A percentile compares a stretch with the other conserved stretches of the same genome.
phyloP scores from a whole-genome alignment of 2,329 filamentous ascomycete species.

The Onygenales sp. region DNA sequence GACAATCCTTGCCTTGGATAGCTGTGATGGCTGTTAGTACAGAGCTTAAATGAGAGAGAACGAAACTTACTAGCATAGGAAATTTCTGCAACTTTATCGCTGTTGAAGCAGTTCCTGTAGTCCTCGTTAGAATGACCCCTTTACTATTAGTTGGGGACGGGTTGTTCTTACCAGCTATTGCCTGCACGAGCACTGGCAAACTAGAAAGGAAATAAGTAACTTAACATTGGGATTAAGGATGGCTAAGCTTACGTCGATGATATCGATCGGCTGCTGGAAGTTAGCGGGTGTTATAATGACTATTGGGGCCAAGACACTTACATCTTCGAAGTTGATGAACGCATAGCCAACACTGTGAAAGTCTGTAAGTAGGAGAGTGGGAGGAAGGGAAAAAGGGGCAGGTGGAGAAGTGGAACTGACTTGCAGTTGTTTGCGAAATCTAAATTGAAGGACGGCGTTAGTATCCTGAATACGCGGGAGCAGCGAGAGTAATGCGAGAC shows the following conservation, averaged over 20 bases:
- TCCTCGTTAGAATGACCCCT: neutral
- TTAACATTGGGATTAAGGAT: neutral
- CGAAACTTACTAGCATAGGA: conserved; percentile 76
- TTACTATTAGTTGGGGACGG: neutral
- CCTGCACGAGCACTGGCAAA: conserved; percentile 64
- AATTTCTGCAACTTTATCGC: conserved; percentile 76
- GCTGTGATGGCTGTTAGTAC: conserved; percentile 41
- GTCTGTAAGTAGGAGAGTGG: neutral
- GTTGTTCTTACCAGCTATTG: conserved; percentile 51
- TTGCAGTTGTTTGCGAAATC: conserved; percentile 79
- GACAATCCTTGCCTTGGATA: conserved; percentile 82
- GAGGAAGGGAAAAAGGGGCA: neutral
- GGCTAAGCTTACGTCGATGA: conserved; percentile 51
- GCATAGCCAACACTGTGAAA: conserved; percentile 75
- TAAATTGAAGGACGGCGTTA: conserved; percentile 13
- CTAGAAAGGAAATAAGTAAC: conserved; percentile 35
- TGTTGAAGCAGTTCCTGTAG: conserved; percentile 67
- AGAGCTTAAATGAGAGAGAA: neutral
- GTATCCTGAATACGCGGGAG: neutral
- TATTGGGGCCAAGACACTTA: conserved; percentile 33
- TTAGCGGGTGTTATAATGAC: conserved; percentile 26
- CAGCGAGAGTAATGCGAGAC: conserved; percentile 5
- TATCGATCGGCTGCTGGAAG: conserved; percentile 53
- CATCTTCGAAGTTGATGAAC: conserved; percentile 88
- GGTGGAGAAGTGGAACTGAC: conserved; percentile 38